Evolutionary conservation across 2,329 filamentous ascomycete species (phyloP), one percentile per base, ranked within the genome.

Genomic region (Aspergillus hiratsukae): DNA sequence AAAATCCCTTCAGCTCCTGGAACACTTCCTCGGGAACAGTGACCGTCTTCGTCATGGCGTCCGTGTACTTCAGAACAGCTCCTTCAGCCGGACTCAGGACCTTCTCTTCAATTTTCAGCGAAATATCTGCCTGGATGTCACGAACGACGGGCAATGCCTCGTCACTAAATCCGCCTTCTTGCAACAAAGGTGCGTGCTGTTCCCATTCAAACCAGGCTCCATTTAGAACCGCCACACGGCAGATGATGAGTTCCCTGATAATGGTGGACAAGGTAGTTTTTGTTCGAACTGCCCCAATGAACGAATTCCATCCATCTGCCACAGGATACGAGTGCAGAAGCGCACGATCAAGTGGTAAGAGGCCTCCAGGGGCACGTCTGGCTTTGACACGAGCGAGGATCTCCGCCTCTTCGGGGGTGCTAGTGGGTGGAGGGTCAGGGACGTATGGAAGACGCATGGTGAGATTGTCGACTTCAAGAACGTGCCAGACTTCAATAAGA

Each of bases 131-230:
- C 21, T 75, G 60, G 1, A 67, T 58, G 52, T 64, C 74, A 25
- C 62, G 72, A 21, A 71, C 64, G 9, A 70, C 57, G 11, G 68
- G 68, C 54, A 80, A 58, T 19, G 74, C 75, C 35, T 75, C 78
- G 31, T 79, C 73, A 19, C 76, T 73, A 4, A 90, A 80, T 4
- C 86, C 86, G 0, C 76, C 75, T 8, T 79, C 76, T 4, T 82
- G 81, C 14, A 93, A 78, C n/a, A 93, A 76, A 1, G 90, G 90
- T 17, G 86, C 86, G 69, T 96, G 91, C 54, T 90, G 84, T 37
- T 77, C 82, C 90, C 89, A 95, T 72, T 96, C 91, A 73, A 91
- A 95, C 85, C 88, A 90, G 1, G 91, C 91, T 19, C 81, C 74
- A 74, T 95, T 96, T 65, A 90, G 82, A 17, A 88, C 86, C 11